Evolutionary conservation across 2,329 filamentous ascomycete species (phyloP).

Genomic region (Dothideomycetes sp.): DNA sequence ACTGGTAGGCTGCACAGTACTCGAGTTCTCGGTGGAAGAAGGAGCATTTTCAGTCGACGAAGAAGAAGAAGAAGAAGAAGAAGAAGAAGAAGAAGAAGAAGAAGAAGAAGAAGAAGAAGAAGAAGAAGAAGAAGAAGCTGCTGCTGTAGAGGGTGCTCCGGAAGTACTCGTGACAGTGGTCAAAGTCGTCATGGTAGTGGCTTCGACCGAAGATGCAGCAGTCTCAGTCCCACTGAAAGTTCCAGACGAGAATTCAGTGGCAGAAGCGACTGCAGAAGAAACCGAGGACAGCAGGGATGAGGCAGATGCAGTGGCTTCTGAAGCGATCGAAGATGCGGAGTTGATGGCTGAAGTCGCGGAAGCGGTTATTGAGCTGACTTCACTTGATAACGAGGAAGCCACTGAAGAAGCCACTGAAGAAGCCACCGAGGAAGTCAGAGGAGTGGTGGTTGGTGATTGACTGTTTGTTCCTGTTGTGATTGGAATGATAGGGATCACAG

Average conservation of each 20-base stretch:
- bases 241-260: not conserved
- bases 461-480: slow-evolving; percentile 10
- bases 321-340: slow-evolving; percentile 1
- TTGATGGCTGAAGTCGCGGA: slow-evolving; percentile 2
- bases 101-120: not conserved
- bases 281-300: not conserved
- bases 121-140: not conserved
- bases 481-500: not conserved
- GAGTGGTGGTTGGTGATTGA: not conserved
- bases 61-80: not conserved
- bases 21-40: too few relatives aligned
- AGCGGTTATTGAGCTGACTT: slow-evolving; percentile 6
- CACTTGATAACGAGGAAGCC: slow-evolving; percentile 10
- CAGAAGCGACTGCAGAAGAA: not conserved
- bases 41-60: not conserved
- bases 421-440: slow-evolving; percentile 1
- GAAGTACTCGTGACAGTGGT: too few relatives aligned
- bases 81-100: not conserved
- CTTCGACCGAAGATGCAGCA: not conserved
- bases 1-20: too few relatives aligned
- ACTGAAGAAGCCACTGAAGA: slow-evolving; percentile 6
- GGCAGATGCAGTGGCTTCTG: not conserved
- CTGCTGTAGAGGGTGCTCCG: not conserved
- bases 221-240: not conserved
- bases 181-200: not conserved